These are phyloP conservation scores for Naganishia cerealis DNA, from an alignment of 1,284 basidiomycete species.

Conservation along the genomic window DNA sequence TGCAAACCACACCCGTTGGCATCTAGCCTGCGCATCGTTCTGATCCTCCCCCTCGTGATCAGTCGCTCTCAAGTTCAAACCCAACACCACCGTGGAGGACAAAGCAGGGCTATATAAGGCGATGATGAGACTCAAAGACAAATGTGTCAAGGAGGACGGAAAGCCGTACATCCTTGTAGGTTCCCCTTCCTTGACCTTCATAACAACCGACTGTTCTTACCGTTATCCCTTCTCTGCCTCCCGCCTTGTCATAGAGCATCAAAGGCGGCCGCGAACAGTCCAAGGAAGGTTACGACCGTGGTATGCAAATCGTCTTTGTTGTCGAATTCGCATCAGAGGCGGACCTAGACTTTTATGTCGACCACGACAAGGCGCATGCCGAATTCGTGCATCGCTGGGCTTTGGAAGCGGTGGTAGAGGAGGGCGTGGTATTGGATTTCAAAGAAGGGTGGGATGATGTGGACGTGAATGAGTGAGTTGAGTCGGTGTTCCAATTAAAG, in stretches of 20 bases:
- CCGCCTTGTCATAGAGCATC: slow-evolving; percentile 6
- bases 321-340: slow-evolving; percentile 22
- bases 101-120: slow-evolving; percentile 14
- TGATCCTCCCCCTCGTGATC: neutral
- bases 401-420: slow-evolving; percentile 9
- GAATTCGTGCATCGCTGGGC: slow-evolving; percentile 21
- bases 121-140: slow-evolving; percentile 19
- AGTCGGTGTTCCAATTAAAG: neutral
- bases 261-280: slow-evolving; percentile 31
- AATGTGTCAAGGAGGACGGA: slow-evolving; percentile 27
- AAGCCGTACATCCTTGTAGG: slow-evolving; percentile 33
- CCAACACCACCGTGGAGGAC: slow-evolving; percentile 9
- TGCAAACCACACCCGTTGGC: too few relatives aligned
- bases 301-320: slow-evolving; percentile 29
- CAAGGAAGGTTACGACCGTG: slow-evolving; percentile 22
- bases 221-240: neutral
- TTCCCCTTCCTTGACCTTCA: neutral
- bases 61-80: slow-evolving; percentile 33
- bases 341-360: slow-evolving; percentile 30
- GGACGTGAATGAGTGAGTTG: neutral
- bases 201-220: neutral
- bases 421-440: slow-evolving; percentile 28
- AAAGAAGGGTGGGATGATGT: slow-evolving; percentile 15
- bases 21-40: neutral
- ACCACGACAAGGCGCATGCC: slow-evolving; percentile 25